A percentile compares a stretch with the other conserved stretches of the same genome.
Conservation (phyloP, 179 eudicot species). For the Silene vulgaris region DNA sequence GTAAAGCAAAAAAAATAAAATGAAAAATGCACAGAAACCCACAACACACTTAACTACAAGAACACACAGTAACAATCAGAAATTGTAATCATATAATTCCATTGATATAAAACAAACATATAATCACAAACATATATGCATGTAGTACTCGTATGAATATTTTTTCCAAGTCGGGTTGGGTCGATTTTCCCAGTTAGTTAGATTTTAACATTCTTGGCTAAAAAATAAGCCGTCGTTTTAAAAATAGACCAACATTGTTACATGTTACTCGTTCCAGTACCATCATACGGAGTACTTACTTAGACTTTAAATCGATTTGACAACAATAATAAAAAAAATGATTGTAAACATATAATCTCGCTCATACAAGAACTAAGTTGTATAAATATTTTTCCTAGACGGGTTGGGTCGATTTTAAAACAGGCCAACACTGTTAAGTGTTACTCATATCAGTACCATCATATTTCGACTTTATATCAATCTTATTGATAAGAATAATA, state of each 20-base stretch:
- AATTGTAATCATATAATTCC: background rate
- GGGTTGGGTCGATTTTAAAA: background rate
- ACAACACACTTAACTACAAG: slow-evolving; percentile 18
- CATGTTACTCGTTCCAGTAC: no score
- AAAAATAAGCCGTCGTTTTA: background rate
- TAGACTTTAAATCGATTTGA: no score
- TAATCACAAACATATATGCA: background rate
- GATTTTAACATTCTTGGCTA: background rate
- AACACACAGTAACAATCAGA: slow-evolving; percentile 18
- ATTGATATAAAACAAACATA: background rate
- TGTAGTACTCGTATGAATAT: background rate
- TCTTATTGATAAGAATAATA: background rate
- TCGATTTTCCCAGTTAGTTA: background rate
- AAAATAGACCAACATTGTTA: no score
- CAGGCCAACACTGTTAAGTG: no score
- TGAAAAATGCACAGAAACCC: slow-evolving; percentile 33
- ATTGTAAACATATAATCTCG: no score
- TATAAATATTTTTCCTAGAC: no score
- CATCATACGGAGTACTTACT: no score
- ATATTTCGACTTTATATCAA: no score
- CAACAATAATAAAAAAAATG: no score
- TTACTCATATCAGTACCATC: no score
- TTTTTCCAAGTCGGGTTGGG: background rate
- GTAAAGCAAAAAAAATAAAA: background rate
- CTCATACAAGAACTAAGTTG: no score